Percentiles rank a stretch among this genome's conserved stretches.
phyloP scores from a whole-genome alignment of 441 rosid genomes.

The Populus hybrid region DNA sequence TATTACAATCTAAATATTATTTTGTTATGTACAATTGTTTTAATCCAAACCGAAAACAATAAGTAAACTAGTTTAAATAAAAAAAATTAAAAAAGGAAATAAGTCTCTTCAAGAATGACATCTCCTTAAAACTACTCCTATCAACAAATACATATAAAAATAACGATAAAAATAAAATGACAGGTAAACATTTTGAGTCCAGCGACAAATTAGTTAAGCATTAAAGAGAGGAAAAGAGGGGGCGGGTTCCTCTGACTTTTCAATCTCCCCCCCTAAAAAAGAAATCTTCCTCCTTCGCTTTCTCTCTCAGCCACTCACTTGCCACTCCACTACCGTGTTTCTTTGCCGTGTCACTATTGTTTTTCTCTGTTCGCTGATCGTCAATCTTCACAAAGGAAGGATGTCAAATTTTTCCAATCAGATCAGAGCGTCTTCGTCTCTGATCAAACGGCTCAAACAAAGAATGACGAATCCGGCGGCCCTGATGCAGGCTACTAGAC shows the following conservation, averaged over 20 bases:
- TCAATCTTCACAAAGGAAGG: not conserved
- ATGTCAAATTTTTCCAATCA: conserved; percentile 45
- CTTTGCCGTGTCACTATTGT: not conserved
- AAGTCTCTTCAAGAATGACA: not conserved
- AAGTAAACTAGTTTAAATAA: no score
- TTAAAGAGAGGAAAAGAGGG: not conserved
- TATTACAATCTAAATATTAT: no score
- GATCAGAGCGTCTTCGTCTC: conserved; percentile 60
- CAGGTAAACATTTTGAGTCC: no score
- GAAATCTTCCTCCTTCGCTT: not conserved
- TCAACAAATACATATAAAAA: no score
- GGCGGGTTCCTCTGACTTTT: not conserved
- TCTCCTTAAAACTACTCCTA: no score
- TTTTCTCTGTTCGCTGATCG: not conserved
- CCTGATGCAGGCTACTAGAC: conserved; percentile 33
- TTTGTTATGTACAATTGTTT: no score
- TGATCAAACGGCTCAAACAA: conserved; percentile 46
- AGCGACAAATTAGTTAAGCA: not conserved
- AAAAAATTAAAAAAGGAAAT: no score
- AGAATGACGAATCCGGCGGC: conserved; percentile 24
- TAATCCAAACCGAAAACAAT: no score
- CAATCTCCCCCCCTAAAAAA: not conserved
- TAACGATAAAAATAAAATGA: no score
- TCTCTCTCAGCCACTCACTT: not conserved
- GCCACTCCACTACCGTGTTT: not conserved